These are phyloP conservation scores for Torulaspora microellipsoides DNA, from an alignment of 805 yeast genomes.

Conservation along the genomic window DNA sequence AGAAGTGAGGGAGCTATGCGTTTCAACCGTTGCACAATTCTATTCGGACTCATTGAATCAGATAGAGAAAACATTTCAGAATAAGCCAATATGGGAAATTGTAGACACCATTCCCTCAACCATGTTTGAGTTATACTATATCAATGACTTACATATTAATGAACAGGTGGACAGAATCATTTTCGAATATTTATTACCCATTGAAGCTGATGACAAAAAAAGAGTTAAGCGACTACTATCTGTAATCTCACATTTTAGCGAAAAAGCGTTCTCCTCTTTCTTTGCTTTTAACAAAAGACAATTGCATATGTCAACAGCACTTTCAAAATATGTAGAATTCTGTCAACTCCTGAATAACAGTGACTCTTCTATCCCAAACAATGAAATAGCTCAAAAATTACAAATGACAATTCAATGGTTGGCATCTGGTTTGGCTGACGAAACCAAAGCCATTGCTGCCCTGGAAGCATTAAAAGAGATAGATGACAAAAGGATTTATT, in stretches of 20 bases:
- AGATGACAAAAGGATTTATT: slow-evolving; percentile 55
- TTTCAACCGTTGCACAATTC: slow-evolving; percentile 49
- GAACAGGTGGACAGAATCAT: slow-evolving; percentile 58
- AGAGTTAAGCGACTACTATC: slow-evolving; percentile 53
- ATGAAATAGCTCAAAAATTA: slow-evolving; percentile 34
- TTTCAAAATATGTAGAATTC: slow-evolving; percentile 45
- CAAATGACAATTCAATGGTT: slow-evolving; percentile 62
- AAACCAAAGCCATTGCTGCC: slow-evolving; percentile 44
- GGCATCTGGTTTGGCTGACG: slow-evolving; percentile 50
- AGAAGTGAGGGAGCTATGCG: slow-evolving; percentile 58
- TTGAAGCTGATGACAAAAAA: slow-evolving; percentile 40
- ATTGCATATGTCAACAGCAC: slow-evolving; percentile 49
- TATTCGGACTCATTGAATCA: slow-evolving; percentile 45
- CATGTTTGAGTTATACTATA: slow-evolving; percentile 61
- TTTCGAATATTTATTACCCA: slow-evolving; percentile 58
- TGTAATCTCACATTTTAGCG: slow-evolving; percentile 47
- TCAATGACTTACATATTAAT: slow-evolving; percentile 65
- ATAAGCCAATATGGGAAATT: slow-evolving; percentile 28
- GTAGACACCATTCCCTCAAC: slow-evolving; percentile 54
- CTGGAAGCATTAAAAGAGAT: slow-evolving; percentile 49
- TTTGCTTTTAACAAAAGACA: slow-evolving; percentile 68
- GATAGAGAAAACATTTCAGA: slow-evolving; percentile 15
- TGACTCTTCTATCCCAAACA: slow-evolving; percentile 27
- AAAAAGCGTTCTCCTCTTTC: slow-evolving; percentile 59
- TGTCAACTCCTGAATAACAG: slow-evolving; percentile 42